phyloP scores from a whole-genome alignment of 352 stramenopile genomes.

The Phytophthora ramorum region DNA sequence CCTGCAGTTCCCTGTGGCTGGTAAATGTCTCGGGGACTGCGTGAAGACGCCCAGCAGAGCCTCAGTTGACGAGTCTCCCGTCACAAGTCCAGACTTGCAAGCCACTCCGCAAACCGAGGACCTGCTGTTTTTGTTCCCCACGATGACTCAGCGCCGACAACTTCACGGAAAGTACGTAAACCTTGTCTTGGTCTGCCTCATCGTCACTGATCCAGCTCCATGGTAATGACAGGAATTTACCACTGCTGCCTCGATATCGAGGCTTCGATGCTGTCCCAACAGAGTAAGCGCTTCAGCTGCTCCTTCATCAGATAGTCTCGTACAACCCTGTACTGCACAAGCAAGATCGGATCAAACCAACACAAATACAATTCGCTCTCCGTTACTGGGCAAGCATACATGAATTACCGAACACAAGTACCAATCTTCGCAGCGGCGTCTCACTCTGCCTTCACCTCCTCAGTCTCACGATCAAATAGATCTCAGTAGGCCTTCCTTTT shows the following conservation, averaged over 20 bases:
- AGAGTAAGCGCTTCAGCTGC: conserved; percentile 8
- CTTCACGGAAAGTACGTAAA: conserved; percentile 51
- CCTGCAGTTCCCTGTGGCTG: conserved; percentile 40
- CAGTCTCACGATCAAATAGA: conserved; percentile 13
- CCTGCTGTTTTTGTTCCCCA: conserved; percentile 50
- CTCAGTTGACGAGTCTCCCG: neutral
- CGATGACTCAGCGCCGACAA: conserved; percentile 47
- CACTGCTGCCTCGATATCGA: conserved; percentile 38
- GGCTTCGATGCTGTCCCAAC: conserved; percentile 28
- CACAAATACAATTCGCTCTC: conserved; percentile 7
- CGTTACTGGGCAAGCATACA: conserved; percentile 34
- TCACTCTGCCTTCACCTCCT: conserved; percentile 29
- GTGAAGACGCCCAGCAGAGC: conserved; percentile 13
- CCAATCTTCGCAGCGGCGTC: conserved; percentile 26
- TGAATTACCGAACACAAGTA: conserved; percentile 37
- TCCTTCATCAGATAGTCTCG: neutral
- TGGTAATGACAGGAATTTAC: conserved; percentile 31
- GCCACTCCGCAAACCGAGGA: conserved; percentile 7
- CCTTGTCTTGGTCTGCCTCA: neutral
- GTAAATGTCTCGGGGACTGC: conserved; percentile 33
- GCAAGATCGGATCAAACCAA: conserved; percentile 3
- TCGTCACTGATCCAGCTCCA: conserved; percentile 6
- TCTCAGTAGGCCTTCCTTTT: conserved; percentile 30
- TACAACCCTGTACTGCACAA: neutral
- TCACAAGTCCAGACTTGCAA: neutral